A percentile compares a stretch with the other conserved stretches of the same genome.
Conservation (phyloP, 805 yeast species). For the Isabelozyma rhagii region DNA sequence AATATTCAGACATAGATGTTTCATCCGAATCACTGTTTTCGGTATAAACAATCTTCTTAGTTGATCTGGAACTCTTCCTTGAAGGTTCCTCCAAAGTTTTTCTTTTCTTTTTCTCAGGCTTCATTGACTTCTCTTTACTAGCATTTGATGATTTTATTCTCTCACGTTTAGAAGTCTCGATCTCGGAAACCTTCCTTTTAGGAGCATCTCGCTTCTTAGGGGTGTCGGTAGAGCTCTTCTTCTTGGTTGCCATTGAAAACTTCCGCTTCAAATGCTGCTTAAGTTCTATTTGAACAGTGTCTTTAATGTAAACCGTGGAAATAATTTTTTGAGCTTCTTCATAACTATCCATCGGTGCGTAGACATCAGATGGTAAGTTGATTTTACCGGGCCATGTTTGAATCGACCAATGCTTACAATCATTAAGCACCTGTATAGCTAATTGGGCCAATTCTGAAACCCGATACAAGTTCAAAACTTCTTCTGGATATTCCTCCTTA, state of each 20-base stretch:
- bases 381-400: constrained; percentile 82
- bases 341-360: constrained; percentile 54
- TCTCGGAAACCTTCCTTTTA: constrained; percentile 7
- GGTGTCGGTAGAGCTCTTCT: constrained; percentile 6
- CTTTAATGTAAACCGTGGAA: constrained; percentile 55
- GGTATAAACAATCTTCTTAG: constrained; percentile 33
- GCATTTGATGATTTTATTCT: constrained; percentile 14
- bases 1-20: constrained; percentile 2
- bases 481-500: constrained; percentile 17
- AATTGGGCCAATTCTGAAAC: constrained; percentile 74
- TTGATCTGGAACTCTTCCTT: constrained; percentile 42
- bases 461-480: constrained; percentile 49
- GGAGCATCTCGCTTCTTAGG: not conserved
- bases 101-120: constrained; percentile 9
- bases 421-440: constrained; percentile 56
- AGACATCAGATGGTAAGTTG: constrained; percentile 67
- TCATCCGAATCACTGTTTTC: constrained; percentile 14
- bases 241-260: constrained; percentile 9
- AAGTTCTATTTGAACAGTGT: constrained; percentile 38
- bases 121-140: constrained; percentile 8
- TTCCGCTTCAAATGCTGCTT: constrained; percentile 20
- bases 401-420: constrained; percentile 61
- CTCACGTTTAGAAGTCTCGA: constrained; percentile 11
- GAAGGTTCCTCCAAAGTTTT: constrained; percentile 20
- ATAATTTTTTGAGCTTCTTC: constrained; percentile 57